A percentile compares a stretch with the other conserved stretches of the same genome.
Conservation (phyloP, 163 green algal species). For the Picocystis sp. region DNA sequence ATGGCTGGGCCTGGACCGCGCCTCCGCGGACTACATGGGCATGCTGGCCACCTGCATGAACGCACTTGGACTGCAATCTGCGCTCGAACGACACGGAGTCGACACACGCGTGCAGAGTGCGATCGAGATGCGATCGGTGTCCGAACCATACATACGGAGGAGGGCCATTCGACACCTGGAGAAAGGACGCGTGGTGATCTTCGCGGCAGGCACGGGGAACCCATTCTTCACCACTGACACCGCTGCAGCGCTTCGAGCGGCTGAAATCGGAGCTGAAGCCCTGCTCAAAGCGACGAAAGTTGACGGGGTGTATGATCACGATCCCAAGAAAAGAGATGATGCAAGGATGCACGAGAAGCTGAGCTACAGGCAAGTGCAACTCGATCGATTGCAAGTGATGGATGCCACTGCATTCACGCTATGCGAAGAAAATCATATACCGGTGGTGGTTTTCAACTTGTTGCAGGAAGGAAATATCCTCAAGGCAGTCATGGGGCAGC, state of each 20-base stretch:
- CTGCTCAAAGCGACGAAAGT: constrained; percentile 92
- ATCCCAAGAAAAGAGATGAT: constrained; percentile 56
- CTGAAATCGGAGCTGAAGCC: constrained; percentile 64
- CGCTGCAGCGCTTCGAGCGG: constrained; percentile 78
- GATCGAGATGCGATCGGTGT: constrained; percentile 84
- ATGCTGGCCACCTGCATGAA: constrained; percentile 99
- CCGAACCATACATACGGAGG: constrained; percentile 91
- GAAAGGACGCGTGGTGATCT: constrained; percentile 86
- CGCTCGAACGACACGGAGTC: constrained; percentile 70
- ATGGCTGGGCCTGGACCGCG: constrained; percentile 62
- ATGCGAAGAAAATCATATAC: constrained; percentile 92
- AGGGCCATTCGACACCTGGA: constrained; percentile 86
- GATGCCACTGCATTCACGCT: constrained; percentile 93
- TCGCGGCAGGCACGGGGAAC: constrained; percentile 87
- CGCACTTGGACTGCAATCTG: constrained; percentile 67
- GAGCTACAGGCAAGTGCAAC: constrained; percentile 40
- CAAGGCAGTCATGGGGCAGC: constrained; percentile 26
- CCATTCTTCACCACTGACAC: constrained; percentile 98
- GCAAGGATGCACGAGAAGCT: constrained; percentile 41
- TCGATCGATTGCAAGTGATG: constrained; percentile 65
- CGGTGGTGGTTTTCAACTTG: constrained; percentile 77
- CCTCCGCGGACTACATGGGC: constrained; percentile 81
- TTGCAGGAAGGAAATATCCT: constrained; percentile 52
- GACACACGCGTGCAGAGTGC: constrained; percentile 73
- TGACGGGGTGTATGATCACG: constrained; percentile 84